These are phyloP conservation scores for Fusarium sp. DNA, from an alignment of 2,329 filamentous ascomycete genomes.

Conservation along the genomic window DNA sequence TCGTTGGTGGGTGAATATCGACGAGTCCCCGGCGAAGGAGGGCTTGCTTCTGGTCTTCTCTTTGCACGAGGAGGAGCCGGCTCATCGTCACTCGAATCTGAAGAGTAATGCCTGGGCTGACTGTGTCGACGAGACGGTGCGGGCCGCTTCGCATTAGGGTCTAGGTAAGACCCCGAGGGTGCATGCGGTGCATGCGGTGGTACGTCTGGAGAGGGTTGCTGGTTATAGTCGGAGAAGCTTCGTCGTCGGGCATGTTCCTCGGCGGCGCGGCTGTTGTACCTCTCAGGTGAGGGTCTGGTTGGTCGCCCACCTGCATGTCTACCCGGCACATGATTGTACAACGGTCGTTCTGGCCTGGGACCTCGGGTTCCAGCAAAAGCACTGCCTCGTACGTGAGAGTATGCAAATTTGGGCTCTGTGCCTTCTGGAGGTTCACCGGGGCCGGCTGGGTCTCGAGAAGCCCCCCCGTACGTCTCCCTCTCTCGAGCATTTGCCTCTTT, in stretches of 20 bases:
- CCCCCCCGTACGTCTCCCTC: slow-evolving; percentile 48
- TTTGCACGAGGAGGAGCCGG: slow-evolving; percentile 48
- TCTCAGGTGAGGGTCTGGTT: slow-evolving; percentile 54
- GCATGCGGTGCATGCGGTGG: slow-evolving; percentile 48
- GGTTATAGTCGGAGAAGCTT: slow-evolving; percentile 66
- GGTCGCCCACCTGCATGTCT: slow-evolving; percentile 52
- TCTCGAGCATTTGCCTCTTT: slow-evolving; percentile 65
- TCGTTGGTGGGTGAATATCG: slow-evolving; percentile 51
- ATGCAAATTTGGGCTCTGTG: slow-evolving; percentile 55
- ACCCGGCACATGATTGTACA: slow-evolving; percentile 59
- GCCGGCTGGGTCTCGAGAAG: slow-evolving; percentile 39
- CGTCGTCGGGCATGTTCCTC: slow-evolving; percentile 61
- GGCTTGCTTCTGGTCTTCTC: slow-evolving; percentile 45
- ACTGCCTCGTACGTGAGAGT: slow-evolving; percentile 53
- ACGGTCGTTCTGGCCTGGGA: slow-evolving; percentile 51
- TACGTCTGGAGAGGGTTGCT: slow-evolving; percentile 52
- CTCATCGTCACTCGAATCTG: slow-evolving; percentile 60
- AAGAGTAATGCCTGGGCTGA: slow-evolving; percentile 61
- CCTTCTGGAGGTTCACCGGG: slow-evolving; percentile 50
- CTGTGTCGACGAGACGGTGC: slow-evolving; percentile 61
- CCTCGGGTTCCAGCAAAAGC: slow-evolving; percentile 49
- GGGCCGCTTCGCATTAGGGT: slow-evolving; percentile 52
- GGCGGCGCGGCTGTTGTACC: slow-evolving; percentile 55
- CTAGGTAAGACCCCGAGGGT: slow-evolving; percentile 51
- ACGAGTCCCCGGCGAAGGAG: slow-evolving; percentile 51